These are phyloP conservation scores for Auriscalpium vulgare DNA, from an alignment of 768 basidiomycete genomes.

Conservation along the genomic window DNA sequence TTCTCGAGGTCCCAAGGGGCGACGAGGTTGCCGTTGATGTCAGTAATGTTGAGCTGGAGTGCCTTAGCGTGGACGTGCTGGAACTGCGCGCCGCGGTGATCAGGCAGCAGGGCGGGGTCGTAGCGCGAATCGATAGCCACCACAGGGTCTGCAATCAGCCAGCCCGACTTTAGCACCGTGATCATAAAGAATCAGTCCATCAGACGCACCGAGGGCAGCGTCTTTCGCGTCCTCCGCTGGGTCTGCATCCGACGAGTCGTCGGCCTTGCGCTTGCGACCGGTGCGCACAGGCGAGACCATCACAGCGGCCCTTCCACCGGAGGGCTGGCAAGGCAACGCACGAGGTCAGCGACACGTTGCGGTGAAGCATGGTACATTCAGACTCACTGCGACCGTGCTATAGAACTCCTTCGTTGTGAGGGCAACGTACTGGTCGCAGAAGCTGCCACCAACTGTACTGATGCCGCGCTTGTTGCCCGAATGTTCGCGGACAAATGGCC, in stretches of 20 bases:
- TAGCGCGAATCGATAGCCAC: background rate
- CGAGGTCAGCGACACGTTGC: background rate
- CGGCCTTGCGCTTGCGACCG: background rate
- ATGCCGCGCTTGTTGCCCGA: no score
- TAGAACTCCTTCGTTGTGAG: background rate
- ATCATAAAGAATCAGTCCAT: no score
- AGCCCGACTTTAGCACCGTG: no score
- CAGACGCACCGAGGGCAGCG: no score
- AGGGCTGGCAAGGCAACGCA: no score
- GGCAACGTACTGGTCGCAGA: background rate
- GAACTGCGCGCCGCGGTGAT: background rate
- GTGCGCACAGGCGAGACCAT: background rate
- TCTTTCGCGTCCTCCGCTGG: no score
- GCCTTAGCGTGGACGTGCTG: background rate
- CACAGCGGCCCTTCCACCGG: background rate
- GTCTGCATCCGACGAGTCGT: no score
- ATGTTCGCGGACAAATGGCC: no score
- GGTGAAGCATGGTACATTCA: background rate
- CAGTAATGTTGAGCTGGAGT: background rate
- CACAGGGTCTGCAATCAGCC: no score
- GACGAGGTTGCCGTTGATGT: background rate
- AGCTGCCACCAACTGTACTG: background rate
- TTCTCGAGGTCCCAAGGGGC: background rate
- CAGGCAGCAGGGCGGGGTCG: background rate
- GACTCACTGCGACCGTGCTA: background rate